A percentile compares a stretch with the other conserved stretches of the same genome.
Conservation (phyloP, 2,329 filamentous ascomycete genomes). For the Epichloe elymi region DNA sequence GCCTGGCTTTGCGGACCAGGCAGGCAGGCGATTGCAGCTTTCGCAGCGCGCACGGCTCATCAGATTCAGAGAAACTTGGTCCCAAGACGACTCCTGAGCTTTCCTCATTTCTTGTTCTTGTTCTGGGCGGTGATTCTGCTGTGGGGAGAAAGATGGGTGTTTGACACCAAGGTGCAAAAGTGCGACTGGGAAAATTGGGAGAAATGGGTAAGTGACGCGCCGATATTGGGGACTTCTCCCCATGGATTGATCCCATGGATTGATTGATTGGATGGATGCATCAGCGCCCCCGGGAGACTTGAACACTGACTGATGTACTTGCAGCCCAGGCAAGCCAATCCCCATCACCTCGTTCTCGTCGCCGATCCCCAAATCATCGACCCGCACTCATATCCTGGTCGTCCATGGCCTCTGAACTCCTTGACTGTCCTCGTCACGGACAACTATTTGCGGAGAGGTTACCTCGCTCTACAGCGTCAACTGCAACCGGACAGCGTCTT, state of each 20-base stretch:
- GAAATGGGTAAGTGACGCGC: constrained; percentile 55
- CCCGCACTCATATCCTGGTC: constrained; percentile 84
- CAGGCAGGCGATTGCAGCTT: constrained; percentile 19
- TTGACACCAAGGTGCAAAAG: constrained; percentile 51
- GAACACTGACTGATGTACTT: background rate
- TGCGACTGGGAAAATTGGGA: constrained; percentile 88
- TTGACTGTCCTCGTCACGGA: constrained; percentile 58
- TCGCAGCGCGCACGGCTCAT: constrained; percentile 16
- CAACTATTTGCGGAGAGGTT: constrained; percentile 76
- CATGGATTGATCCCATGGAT: no score
- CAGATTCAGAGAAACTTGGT: constrained; percentile 30
- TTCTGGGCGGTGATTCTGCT: constrained; percentile 68
- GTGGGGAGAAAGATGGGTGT: constrained; percentile 75
- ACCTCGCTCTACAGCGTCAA: constrained; percentile 59
- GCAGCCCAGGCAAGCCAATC: constrained; percentile 63
- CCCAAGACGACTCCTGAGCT: constrained; percentile 39
- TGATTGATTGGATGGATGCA: no score
- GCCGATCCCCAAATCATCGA: constrained; percentile 89
- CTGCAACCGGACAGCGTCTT: constrained; percentile 78
- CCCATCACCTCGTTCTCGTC: constrained; percentile 73
- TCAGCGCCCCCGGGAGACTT: no score
- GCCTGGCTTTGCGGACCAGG: constrained; percentile 30
- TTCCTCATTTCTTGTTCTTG: constrained; percentile 54
- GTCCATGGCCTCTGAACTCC: constrained; percentile 46
- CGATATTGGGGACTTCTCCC: no score